Conservation (phyloP, 2,329 filamentous ascomycete species). For the Pyrenochaeta sp. region DNA sequence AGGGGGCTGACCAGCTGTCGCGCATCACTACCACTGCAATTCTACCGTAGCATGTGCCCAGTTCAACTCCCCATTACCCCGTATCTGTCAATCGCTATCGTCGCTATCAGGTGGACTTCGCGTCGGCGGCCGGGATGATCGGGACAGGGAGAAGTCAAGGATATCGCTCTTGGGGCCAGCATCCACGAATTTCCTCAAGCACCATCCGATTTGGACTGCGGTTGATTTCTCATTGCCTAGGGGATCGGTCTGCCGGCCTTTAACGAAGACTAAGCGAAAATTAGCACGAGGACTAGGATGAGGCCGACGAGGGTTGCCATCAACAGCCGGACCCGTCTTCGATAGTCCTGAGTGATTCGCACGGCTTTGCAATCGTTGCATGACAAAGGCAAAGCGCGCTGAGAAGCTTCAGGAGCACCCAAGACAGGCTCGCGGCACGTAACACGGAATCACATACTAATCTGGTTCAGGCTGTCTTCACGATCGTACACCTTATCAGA, state of each 20-base stretch:
- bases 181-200: constrained; percentile 56
- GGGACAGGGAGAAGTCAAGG: constrained; percentile 55
- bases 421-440: neutral
- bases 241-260: constrained; percentile 53
- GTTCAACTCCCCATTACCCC: neutral
- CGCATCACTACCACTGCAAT: constrained; percentile 1
- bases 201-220: constrained; percentile 57
- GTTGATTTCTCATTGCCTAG: constrained; percentile 52
- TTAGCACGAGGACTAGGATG: neutral
- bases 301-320: too few relatives aligned
- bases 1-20: neutral
- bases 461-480: constrained; percentile 56
- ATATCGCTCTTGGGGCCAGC: constrained; percentile 54
- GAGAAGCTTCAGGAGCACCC: neutral
- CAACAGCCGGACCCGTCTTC: neutral
- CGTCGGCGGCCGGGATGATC: constrained; percentile 47
- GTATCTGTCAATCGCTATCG: constrained; percentile 39
- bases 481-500: constrained; percentile 59
- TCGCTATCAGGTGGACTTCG: constrained; percentile 43
- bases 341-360: too few relatives aligned
- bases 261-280: constrained; percentile 49
- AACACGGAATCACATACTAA: constrained; percentile 31
- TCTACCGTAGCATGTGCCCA: constrained; percentile 3
- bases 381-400: too few relatives aligned
- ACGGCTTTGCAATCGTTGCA: too few relatives aligned